Conservation (phyloP, 345 rosid genomes). For the Cardamine chenopodiifolia region DNA sequence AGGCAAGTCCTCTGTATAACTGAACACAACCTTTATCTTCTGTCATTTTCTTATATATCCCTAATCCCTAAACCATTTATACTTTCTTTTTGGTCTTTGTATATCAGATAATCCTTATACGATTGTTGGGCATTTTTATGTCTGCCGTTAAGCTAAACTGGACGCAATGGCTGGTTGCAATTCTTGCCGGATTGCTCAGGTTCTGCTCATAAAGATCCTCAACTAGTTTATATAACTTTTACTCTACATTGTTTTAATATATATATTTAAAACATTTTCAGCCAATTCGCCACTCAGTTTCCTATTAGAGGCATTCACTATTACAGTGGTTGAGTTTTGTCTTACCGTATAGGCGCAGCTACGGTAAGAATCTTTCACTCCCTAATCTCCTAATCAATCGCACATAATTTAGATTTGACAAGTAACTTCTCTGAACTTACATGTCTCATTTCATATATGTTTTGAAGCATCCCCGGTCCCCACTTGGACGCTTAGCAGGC, state of each 20-base stretch:
- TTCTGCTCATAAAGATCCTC: constrained; percentile 32
- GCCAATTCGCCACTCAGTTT: background rate
- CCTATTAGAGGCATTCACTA: background rate
- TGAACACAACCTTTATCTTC: background rate
- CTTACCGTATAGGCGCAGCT: background rate
- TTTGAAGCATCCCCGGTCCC: background rate
- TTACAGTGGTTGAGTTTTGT: background rate
- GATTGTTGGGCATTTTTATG: constrained; percentile 61
- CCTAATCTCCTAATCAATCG: background rate
- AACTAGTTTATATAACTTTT: background rate
- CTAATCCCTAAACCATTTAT: background rate
- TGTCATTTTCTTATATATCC: background rate
- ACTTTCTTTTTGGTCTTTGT: background rate
- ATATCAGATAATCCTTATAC: constrained; percentile 55
- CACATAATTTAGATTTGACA: background rate
- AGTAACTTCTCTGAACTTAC: background rate
- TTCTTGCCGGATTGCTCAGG: constrained; percentile 61
- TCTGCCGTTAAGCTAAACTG: constrained; percentile 54
- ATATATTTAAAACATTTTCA: background rate
- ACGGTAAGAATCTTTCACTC: background rate
- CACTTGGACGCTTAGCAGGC: background rate
- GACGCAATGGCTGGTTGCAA: constrained; percentile 59
- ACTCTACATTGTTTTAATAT: background rate
- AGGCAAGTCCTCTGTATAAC: constrained; percentile 46
- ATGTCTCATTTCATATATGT: background rate